A percentile compares a stretch with the other conserved stretches of the same genome.
These are phyloP conservation scores for Casaregolazyma suthepensis DNA, from an alignment of 1,139 yeast species.

Conservation along the genomic window DNA sequence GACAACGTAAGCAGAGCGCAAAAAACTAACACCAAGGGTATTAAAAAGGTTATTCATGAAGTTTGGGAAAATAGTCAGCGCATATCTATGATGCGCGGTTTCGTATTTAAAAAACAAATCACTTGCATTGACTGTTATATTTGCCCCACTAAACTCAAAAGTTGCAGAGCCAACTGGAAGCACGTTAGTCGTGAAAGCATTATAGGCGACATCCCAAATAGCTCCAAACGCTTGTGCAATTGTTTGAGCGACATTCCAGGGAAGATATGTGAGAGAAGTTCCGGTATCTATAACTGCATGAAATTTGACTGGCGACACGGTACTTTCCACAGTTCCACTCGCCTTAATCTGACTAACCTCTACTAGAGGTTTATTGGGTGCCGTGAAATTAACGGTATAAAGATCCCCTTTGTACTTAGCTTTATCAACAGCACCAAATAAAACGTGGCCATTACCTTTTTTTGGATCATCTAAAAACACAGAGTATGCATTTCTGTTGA, in stretches of 20 bases:
- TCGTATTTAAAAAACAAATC: neutral
- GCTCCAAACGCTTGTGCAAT: conserved; percentile 20
- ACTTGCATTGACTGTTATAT: neutral
- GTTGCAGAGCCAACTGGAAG: conserved; percentile 1
- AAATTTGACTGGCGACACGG: neutral
- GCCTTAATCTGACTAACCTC: conserved; percentile 10
- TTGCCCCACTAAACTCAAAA: neutral
- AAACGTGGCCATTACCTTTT: conserved; percentile 36
- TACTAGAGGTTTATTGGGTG: conserved; percentile 9
- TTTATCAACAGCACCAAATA: conserved; percentile 56
- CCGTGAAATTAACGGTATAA: conserved; percentile 25
- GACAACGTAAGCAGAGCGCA: conserved; percentile 63
- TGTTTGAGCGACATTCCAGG: conserved; percentile 12
- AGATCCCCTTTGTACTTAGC: conserved; percentile 46
- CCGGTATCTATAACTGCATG: conserved; percentile 8
- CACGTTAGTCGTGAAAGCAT: conserved; percentile 15
- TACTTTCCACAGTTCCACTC: neutral
- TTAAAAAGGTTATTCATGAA: conserved; percentile 15
- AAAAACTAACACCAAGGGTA: conserved; percentile 61
- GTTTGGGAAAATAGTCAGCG: conserved; percentile 18
- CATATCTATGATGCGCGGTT: neutral
- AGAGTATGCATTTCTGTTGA: conserved; percentile 44
- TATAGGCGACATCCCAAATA: conserved; percentile 13
- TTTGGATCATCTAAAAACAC: conserved; percentile 38
- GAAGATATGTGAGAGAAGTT: conserved; percentile 18